A percentile compares a stretch with the other conserved stretches of the same genome.
Conservation (phyloP, 2,329 filamentous ascomycete species). For the Cyclaneusma minus region DNA sequence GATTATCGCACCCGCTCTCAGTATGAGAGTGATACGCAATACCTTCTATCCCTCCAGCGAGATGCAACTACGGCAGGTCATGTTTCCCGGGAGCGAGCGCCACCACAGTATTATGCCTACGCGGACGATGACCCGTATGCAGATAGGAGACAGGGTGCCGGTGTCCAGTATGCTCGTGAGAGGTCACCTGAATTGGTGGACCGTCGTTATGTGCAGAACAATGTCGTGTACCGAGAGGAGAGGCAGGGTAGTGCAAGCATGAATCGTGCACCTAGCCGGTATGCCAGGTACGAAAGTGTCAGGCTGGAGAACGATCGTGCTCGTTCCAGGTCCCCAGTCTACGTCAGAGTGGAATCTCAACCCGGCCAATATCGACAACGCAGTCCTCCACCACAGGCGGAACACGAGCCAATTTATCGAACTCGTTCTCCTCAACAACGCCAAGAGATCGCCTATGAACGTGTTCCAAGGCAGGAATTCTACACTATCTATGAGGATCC, state of each 20-base stretch:
- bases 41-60: too few relatives aligned
- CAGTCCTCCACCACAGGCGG: constrained; percentile 14
- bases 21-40: too few relatives aligned
- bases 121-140: constrained; percentile 14
- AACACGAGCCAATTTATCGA: constrained; percentile 16
- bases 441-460: constrained; percentile 16
- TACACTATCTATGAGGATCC: constrained; percentile 19
- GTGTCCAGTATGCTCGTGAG: constrained; percentile 10
- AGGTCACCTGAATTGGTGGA: constrained; percentile 18
- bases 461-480: constrained; percentile 18
- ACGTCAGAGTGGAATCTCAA: constrained; percentile 15
- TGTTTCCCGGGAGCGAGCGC: constrained; percentile 8
- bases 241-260: constrained; percentile 14
- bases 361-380: constrained; percentile 17
- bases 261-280: constrained; percentile 16
- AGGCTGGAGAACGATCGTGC: constrained; percentile 17
- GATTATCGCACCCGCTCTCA: too few relatives aligned
- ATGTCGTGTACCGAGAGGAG: constrained; percentile 19
- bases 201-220: constrained; percentile 17
- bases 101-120: constrained; percentile 7
- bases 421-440: constrained; percentile 11
- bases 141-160: too few relatives aligned
- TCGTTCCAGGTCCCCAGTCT: constrained; percentile 20
- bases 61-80: too few relatives aligned
- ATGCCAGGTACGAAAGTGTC: constrained; percentile 19